These are phyloP conservation scores for Sechiopsis laciniata DNA, from an alignment of 306 rosid genomes.

Conservation along the genomic window DNA sequence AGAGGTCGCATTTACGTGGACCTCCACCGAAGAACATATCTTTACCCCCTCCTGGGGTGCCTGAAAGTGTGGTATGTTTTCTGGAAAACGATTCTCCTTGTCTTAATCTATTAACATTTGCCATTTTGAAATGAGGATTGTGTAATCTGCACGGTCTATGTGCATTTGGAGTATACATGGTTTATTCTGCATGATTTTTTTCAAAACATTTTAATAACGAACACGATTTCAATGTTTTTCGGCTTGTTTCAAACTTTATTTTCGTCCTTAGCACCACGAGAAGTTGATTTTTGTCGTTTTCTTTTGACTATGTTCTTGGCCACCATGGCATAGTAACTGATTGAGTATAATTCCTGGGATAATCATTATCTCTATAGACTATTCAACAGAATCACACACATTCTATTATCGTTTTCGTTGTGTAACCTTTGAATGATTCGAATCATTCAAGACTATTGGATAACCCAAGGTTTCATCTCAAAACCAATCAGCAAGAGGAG, in stretches of 20 bases:
- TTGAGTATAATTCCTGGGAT: neutral
- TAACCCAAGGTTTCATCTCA: no score
- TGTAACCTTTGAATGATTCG: neutral
- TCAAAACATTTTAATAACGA: neutral
- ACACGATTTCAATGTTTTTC: neutral
- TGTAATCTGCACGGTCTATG: neutral
- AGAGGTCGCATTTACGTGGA: slow-evolving; percentile 75
- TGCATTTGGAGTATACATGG: no score
- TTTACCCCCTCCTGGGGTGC: slow-evolving; percentile 92
- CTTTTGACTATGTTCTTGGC: neutral
- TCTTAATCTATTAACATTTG: slow-evolving; percentile 33
- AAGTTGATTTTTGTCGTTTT: neutral
- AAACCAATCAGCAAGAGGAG: no score
- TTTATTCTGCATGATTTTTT: neutral
- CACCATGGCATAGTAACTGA: neutral
- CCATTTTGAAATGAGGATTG: slow-evolving; percentile 37
- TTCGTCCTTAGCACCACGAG: neutral
- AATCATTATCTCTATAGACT: neutral
- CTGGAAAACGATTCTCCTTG: slow-evolving; percentile 4
- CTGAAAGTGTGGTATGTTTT: slow-evolving; percentile 94
- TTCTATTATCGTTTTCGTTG: neutral
- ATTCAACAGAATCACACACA: neutral
- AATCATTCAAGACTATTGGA: neutral
- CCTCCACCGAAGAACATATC: slow-evolving; percentile 76
- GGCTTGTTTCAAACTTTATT: neutral